Conservation (phyloP, 306 rosid species). For the Rosa chinensis region DNA sequence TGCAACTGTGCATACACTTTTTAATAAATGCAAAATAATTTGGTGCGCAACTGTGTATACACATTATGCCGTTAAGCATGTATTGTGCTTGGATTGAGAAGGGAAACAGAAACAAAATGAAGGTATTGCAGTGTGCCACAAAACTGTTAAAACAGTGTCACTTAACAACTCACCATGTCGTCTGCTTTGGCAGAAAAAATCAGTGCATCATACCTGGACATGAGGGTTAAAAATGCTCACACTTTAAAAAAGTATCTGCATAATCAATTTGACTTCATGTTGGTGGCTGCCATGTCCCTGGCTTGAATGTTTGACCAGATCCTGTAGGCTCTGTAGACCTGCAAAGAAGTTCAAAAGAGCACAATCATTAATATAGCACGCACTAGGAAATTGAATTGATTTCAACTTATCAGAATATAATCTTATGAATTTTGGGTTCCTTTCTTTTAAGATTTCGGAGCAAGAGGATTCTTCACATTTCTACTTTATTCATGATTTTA, state of each 20-base stretch:
- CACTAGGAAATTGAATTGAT: neutral
- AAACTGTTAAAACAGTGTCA: neutral
- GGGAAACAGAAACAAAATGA: neutral
- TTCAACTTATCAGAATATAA: neutral
- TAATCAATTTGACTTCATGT: constrained; percentile 36
- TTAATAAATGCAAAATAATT: neutral
- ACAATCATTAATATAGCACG: neutral
- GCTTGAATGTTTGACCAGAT: constrained; percentile 61
- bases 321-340: constrained; percentile 83
- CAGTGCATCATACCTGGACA: neutral
- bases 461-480: neutral
- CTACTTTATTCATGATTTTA: neutral
- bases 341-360: constrained; percentile 27
- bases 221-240: neutral
- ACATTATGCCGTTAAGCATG: neutral
- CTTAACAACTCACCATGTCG: neutral
- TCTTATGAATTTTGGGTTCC: neutral
- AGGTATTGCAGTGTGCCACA: neutral
- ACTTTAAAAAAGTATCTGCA: neutral
- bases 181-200: neutral
- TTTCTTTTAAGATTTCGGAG: neutral
- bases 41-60: neutral
- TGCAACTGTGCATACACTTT: neutral
- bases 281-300: constrained; percentile 99
- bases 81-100: neutral